Evolutionary conservation across 2,329 filamentous ascomycete genomes (phyloP), one percentile per base, ranked within the genome.

Genomic region (Monilinia polystroma): DNA sequence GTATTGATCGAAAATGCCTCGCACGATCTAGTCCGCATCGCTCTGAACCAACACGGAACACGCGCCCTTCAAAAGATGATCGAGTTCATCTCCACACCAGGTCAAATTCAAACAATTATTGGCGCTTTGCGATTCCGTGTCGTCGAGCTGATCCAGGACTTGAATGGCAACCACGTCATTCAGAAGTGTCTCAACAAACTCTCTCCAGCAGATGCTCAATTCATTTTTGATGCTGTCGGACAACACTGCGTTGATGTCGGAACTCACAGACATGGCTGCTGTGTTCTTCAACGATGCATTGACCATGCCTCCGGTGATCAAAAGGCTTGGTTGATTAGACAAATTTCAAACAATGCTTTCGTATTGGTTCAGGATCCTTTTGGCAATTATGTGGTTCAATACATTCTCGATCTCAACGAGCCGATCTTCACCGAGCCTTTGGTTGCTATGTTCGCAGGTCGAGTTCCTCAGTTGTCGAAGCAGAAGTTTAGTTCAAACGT

Each of bases 401-500:
- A 99, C 81, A 98, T 99, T 76, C 87, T 99, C 72, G 95, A 98
- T 76, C 85, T 98, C 65, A 93, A 93, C 72, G 93, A 99, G 76
- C 84, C 90, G 16, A 83, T 83, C 72, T 97, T 97, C 80, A 97
- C 94, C 1, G 90, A 95, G 74, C 94, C 94, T 4, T 83, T 99
- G 52, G 95, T 96, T 69, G 82, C 84, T 64, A 89, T 88, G 75
- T 97, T 99, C 81, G 81, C 85, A 66, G 90, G 90, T 73, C 84
- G 83, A 82, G 91, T 86, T 81, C 90, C 77, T 75, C 85, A 79
- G 79, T 85, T 85, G 20, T 98, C 95, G 7, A 93, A 93, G 77
- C 95, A 99, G 82, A 99, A 99, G 80, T 99, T 99, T 82, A 97
- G 93, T 81, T 98, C 95, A 75, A 99, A 99, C 74, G 95, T 99